Percentiles rank a stretch among this genome's conserved stretches.
These are phyloP conservation scores for Babesia divergens DNA, from an alignment of 169 alveolate genomes.

Conservation along the genomic window DNA sequence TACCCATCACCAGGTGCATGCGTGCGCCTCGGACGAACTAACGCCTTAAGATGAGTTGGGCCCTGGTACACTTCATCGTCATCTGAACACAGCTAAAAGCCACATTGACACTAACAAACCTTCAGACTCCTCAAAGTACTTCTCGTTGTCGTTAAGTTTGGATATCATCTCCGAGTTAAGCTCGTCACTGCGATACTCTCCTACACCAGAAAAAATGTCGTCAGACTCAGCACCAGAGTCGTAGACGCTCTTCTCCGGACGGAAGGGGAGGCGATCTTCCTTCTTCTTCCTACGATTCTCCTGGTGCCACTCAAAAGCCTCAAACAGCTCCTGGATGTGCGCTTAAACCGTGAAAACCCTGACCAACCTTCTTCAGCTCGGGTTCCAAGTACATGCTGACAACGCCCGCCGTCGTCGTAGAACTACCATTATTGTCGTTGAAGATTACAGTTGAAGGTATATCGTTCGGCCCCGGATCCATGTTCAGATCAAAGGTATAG, in stretches of 20 bases:
- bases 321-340: conserved; percentile 26
- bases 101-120: not conserved
- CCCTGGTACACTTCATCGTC: not conserved
- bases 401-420: not conserved
- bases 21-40: conserved; percentile 4
- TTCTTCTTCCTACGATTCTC: conserved; percentile 46
- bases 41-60: not conserved
- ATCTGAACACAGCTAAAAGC: not conserved
- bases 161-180: conserved; percentile 4
- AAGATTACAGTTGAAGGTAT: conserved; percentile 61
- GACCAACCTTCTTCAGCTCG: conserved; percentile 12
- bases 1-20: conserved; percentile 7
- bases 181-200: conserved; percentile 42
- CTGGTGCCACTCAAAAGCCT: conserved; percentile 55
- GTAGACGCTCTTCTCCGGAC: conserved; percentile 4
- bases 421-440: conserved; percentile 33
- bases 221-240: conserved; percentile 39
- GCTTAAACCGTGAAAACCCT: not conserved
- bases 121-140: conserved; percentile 14
- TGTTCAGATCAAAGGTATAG: conserved; percentile 51
- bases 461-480: conserved; percentile 66
- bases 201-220: conserved; percentile 52
- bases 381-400: not conserved
- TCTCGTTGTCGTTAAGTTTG: conserved; percentile 5
- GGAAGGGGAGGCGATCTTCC: conserved; percentile 27